Evolutionary conservation across 2,329 filamentous ascomycete species (phyloP).

Genomic region (Colletotrichum phormii): DNA sequence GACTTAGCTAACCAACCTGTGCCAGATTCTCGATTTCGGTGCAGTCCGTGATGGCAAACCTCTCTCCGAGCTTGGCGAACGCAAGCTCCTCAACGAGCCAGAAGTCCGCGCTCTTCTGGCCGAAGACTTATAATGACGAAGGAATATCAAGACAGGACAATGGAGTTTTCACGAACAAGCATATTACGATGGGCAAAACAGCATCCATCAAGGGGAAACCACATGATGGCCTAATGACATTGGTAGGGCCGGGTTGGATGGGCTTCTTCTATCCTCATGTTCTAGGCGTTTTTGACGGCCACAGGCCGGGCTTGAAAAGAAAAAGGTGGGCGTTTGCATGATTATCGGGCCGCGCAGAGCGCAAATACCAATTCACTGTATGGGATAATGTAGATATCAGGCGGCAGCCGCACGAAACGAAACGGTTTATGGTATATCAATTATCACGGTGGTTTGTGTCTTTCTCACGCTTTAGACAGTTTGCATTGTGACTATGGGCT

Average conservation of each 20-base stretch:
- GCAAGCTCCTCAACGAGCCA: constrained; percentile 74
- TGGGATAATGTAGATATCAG: constrained; percentile 34
- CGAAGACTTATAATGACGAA: constrained; percentile 49
- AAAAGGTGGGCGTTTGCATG: constrained; percentile 23
- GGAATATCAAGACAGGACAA: constrained; percentile 7
- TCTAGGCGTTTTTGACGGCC: constrained; percentile 30
- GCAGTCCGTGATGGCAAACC: constrained; percentile 89
- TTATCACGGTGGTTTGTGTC: neutral
- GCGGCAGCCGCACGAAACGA: constrained; percentile 6
- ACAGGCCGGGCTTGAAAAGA: constrained; percentile 13
- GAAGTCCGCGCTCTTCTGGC: constrained; percentile 64
- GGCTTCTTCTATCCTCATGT: constrained; percentile 16
- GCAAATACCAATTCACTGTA: constrained; percentile 34
- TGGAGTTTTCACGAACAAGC: constrained; percentile 29
- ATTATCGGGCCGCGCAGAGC: constrained; percentile 17
- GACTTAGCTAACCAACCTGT: neutral
- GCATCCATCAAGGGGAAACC: constrained; percentile 25
- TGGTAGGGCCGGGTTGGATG: constrained; percentile 19
- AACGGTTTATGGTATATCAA: neutral
- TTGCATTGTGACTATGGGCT: neutral
- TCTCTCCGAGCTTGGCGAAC: constrained; percentile 79
- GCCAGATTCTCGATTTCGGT: constrained; percentile 94
- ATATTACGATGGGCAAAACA: constrained; percentile 28
- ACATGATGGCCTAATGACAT: constrained; percentile 28
- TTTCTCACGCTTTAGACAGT: neutral